Conservation (phyloP, 2,329 filamentous ascomycete genomes). For the Diplocarpon mali region DNA sequence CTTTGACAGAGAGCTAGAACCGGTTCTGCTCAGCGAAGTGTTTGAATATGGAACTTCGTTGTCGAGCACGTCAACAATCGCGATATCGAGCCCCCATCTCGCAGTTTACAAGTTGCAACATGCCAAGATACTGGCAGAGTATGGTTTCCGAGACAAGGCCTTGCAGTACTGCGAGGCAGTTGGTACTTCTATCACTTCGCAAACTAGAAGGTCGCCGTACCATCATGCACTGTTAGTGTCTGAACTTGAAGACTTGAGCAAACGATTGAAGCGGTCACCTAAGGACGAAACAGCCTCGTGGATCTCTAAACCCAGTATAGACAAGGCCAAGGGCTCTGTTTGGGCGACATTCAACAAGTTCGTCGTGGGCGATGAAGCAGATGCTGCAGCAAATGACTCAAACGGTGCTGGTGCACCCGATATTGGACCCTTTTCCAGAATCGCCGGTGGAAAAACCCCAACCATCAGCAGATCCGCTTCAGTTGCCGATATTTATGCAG, state of each 20-base stretch:
- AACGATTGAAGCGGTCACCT: conserved; percentile 74
- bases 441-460: conserved; percentile 66
- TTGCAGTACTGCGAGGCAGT: conserved; percentile 88
- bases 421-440: conserved; percentile 69
- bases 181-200: conserved; percentile 60
- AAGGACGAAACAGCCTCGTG: conserved; percentile 74
- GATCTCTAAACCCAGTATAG: conserved; percentile 92
- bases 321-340: conserved; percentile 84
- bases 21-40: conserved; percentile 87
- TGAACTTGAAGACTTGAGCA: conserved; percentile 72
- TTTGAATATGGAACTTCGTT: conserved; percentile 85
- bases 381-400: conserved; percentile 46
- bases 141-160: conserved; percentile 72
- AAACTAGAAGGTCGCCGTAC: conserved; percentile 77
- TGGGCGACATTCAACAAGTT: conserved; percentile 95
- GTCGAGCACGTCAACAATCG: conserved; percentile 42
- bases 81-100: conserved; percentile 63
- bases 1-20: conserved; percentile 70
- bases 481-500: conserved; percentile 55
- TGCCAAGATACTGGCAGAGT: conserved; percentile 72
- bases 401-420: conserved; percentile 46
- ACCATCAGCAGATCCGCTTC: conserved; percentile 66
- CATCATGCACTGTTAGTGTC: conserved; percentile 66
- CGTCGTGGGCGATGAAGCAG: conserved; percentile 79
- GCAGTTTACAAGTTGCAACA: conserved; percentile 87